Base-by-base conservation (phyloP, 768 basidiomycete species). In the Leccinum disarticulatum region DNA sequence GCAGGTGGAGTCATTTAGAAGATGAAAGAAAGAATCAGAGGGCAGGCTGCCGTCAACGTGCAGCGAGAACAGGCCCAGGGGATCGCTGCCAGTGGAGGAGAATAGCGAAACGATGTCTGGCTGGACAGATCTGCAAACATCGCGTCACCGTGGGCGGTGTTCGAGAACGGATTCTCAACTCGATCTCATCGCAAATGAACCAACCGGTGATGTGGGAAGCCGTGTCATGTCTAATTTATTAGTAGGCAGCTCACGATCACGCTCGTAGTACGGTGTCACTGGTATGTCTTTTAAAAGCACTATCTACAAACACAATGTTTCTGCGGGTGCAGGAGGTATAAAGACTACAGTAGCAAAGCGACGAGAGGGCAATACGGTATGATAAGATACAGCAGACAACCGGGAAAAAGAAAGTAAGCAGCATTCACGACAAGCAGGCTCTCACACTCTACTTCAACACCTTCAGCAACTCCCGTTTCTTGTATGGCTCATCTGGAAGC, bases 71-170 rank as follows among this genome's bases (percentile, higher is more conserved):
- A 91, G 70, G 15, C 76, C 70, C 38, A 91, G 76, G 49, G 87
- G 85, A 48, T 86, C 79, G 54, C 81, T 83, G 27, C 82, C 80
- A 6, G 88, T 87, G 0, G 90, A 89, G 22, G 90, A 91, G 70
- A 92, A 90, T 19, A 92, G 66, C 15, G 88, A 91, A n/a, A 92
- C 73, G 22, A 82, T 69, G 38, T 81, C 73, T 3, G 89, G 83
- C 63, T 91, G 90, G 6, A 87, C 72, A 36, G 81, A 75, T 56
- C 70, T 2, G 80, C 72, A 68, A 90, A 86, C 86, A 90, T 69
- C 35, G 22, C 4, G 30, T 28, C 31, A 33, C 51, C 41, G n/a
- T 41, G 41, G 31, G 11, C n/a, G 55, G 27, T 25, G 57, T 58
- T 68, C 57, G 61, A 30, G 31, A 28, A 56, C 41, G 33, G 62